Evolutionary conservation across 257 asterid genomes (phyloP).

Genomic region (Gentiana straminea): DNA sequence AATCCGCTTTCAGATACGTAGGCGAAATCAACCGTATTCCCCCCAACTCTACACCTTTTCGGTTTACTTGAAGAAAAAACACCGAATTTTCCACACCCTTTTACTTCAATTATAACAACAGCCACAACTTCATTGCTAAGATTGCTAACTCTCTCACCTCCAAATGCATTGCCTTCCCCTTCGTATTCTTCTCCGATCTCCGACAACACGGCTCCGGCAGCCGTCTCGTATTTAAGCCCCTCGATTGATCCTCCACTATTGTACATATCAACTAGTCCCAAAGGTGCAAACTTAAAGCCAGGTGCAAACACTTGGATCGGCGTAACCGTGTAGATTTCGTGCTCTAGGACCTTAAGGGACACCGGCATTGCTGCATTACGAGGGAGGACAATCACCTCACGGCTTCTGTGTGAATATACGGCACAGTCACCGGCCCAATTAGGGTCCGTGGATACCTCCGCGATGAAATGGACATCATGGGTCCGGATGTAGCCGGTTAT

Average conservation of each 20-base stretch:
- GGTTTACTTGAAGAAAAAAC: conserved; percentile 65
- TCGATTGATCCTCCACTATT: conserved; percentile 75
- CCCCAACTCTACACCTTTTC: conserved; percentile 28
- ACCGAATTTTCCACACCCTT: conserved; percentile 68
- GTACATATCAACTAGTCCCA: conserved; percentile 76
- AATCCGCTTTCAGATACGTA: conserved; percentile 47
- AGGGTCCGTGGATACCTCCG: conserved; percentile 42
- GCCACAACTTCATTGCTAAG: conserved; percentile 28
- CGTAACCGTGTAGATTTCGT: conserved; percentile 58
- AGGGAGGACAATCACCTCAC: conserved; percentile 30
- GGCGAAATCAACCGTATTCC: conserved; percentile 30
- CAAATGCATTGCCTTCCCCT: conserved; percentile 14
- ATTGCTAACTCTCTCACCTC: conserved; percentile 20
- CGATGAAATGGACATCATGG: conserved; percentile 59
- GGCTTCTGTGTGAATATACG: conserved; percentile 31
- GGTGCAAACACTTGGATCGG: conserved; percentile 45
- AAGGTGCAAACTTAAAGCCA: conserved; percentile 47
- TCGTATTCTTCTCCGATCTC: conserved; percentile 19
- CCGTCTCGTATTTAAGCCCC: conserved; percentile 37
- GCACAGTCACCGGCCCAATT: conserved; percentile 65
- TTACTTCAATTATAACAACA: conserved; percentile 41
- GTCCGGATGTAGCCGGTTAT: conserved; percentile 56
- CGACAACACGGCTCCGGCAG: conserved; percentile 20
- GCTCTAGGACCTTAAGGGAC: conserved; percentile 76
- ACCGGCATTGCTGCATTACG: conserved; percentile 52